Evolutionary conservation across 2,329 filamentous ascomycete species (phyloP).

Genomic region (Cercospora nicotianae): DNA sequence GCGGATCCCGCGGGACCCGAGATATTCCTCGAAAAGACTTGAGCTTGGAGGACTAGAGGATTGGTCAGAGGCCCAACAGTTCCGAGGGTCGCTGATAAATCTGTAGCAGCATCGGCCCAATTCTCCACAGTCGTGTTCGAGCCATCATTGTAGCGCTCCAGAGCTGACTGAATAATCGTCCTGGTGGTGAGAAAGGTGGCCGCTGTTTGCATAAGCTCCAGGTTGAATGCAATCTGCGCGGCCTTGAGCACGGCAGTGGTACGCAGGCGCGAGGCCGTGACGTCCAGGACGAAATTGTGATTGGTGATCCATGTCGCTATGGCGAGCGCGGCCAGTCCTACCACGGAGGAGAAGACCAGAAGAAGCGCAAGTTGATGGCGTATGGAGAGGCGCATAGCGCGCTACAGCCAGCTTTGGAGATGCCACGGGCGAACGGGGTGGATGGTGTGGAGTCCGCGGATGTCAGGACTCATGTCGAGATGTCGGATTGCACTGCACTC

Average conservation of each 20-base stretch:
- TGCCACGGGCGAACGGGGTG: neutral
- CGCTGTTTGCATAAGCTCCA: constrained; percentile 75
- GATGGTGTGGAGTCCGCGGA: neutral
- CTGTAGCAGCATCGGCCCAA: constrained; percentile 61
- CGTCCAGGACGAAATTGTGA: constrained; percentile 60
- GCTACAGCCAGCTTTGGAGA: neutral
- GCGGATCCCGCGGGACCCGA: constrained; percentile 52
- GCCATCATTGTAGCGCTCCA: constrained; percentile 53
- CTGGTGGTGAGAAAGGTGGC: constrained; percentile 70
- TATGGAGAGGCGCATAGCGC: constrained; percentile 77
- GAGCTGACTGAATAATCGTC: constrained; percentile 53
- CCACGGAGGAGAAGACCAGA: constrained; percentile 71
- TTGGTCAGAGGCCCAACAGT: constrained; percentile 49
- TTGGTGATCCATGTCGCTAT: constrained; percentile 69
- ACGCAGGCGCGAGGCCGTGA: constrained; percentile 60
- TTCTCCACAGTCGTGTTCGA: constrained; percentile 57
- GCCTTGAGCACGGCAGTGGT: constrained; percentile 86
- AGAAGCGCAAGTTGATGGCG: constrained; percentile 81
- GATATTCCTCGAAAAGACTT: constrained; percentile 68
- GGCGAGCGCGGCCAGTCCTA: constrained; percentile 75
- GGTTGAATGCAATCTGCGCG: constrained; percentile 75
- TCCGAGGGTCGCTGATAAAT: constrained; percentile 70
- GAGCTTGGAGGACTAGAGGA: constrained; percentile 64
- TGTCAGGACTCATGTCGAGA: neutral
- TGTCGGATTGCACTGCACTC: neutral